These are phyloP conservation scores for Pseudogymnoascus sp. DNA, from an alignment of 2,329 filamentous ascomycete species.

Conservation along the genomic window DNA sequence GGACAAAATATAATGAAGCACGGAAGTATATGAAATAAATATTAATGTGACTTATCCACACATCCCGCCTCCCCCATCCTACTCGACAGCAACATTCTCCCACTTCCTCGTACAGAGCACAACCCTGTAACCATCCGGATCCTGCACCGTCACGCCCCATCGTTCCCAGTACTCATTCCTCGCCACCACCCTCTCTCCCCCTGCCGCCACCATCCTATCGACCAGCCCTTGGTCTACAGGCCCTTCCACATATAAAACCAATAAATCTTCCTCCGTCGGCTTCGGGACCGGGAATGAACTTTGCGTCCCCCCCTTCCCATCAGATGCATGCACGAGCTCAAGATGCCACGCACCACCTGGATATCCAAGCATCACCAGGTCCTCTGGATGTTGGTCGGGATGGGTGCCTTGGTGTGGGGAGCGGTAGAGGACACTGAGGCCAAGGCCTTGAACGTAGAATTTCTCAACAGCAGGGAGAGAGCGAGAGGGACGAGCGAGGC, in stretches of 20 bases:
- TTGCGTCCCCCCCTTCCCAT: slow-evolving; percentile 27
- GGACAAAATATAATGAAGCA: no score
- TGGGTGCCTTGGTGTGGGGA: slow-evolving; percentile 24
- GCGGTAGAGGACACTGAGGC: slow-evolving; percentile 28
- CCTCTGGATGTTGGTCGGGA: slow-evolving; percentile 33
- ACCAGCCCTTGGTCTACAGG: slow-evolving; percentile 26
- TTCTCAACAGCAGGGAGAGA: slow-evolving; percentile 32
- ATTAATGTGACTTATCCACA: neutral
- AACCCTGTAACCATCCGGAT: slow-evolving; percentile 39
- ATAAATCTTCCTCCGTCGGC: slow-evolving; percentile 37
- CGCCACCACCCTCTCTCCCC: slow-evolving; percentile 31
- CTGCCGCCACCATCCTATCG: slow-evolving; percentile 29
- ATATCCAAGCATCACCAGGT: slow-evolving; percentile 37
- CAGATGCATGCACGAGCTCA: slow-evolving; percentile 34
- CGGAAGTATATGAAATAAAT: neutral
- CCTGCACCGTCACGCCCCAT: slow-evolving; percentile 38
- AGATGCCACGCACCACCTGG: slow-evolving; percentile 34
- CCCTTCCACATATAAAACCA: slow-evolving; percentile 37
- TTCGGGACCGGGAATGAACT: slow-evolving; percentile 17
- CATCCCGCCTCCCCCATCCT: neutral
- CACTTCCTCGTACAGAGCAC: slow-evolving; percentile 32
- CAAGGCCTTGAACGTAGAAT: slow-evolving; percentile 37
- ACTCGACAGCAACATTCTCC: neutral
- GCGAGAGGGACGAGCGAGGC: slow-evolving; percentile 37
- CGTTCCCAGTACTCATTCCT: slow-evolving; percentile 40